These are phyloP conservation scores for Nitzschia sp. DNA, from an alignment of 108 stramenopile genomes.

Conservation along the genomic window DNA sequence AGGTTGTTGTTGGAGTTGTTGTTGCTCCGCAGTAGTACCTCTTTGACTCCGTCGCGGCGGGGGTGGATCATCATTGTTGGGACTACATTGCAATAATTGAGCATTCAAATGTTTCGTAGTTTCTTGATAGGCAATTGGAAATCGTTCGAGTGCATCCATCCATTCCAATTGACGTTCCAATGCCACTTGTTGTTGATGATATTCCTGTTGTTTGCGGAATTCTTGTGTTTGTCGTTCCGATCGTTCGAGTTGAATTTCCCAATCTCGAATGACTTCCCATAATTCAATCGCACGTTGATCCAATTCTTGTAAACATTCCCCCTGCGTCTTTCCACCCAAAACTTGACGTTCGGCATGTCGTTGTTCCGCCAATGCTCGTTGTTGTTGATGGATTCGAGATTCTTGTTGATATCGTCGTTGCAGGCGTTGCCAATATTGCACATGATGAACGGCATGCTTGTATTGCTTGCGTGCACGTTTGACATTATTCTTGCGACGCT, in stretches of 20 bases:
- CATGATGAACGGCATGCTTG: conserved; percentile 23
- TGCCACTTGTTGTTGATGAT: conserved; percentile 2
- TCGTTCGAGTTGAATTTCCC: conserved; percentile 1
- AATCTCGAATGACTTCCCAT: not conserved
- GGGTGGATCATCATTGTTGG: conserved; percentile 40
- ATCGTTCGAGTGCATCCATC: conserved; percentile 44
- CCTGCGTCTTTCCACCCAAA: conserved; percentile 19
- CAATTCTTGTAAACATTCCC: conserved; percentile 37
- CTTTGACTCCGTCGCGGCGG: conserved; percentile 39
- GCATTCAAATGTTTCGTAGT: conserved; percentile 15
- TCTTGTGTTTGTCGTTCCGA: not conserved
- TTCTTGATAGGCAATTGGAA: conserved; percentile 38
- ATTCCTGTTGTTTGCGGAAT: not conserved
- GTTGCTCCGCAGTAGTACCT: not conserved
- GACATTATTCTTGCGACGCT: conserved; percentile 19
- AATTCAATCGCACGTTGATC: conserved; percentile 31
- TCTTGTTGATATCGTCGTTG: not conserved
- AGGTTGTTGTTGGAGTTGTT: not conserved
- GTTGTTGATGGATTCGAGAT: not conserved
- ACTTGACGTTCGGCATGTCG: conserved; percentile 19
- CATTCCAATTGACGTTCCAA: conserved; percentile 32
- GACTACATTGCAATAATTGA: conserved; percentile 24
- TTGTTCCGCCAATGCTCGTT: not conserved
- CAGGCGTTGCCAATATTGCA: conserved; percentile 20
- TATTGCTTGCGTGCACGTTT: conserved; percentile 11